Percentiles rank a stretch among this genome's conserved stretches.
These are phyloP conservation scores for Populus davidiana DNA, from an alignment of 345 rosid genomes.

Conservation along the genomic window DNA sequence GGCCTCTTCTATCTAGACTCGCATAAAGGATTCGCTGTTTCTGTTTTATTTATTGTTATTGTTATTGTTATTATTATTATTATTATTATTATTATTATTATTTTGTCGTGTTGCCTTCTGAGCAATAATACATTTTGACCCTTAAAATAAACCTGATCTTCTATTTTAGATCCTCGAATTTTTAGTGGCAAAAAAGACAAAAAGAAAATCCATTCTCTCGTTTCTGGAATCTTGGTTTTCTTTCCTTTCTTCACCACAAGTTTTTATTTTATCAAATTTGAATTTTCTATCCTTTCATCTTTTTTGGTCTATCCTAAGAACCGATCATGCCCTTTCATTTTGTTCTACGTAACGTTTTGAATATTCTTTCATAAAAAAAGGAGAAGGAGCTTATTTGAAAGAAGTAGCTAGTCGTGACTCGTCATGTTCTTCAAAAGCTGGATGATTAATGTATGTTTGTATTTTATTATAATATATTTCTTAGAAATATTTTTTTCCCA, in stretches of 20 bases:
- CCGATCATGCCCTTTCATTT: too few species aligned
- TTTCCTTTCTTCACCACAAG: too few species aligned
- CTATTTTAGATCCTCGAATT: background rate
- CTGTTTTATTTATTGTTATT: too few species aligned
- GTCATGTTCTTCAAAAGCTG: background rate
- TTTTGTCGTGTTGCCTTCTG: background rate
- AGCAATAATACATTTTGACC: background rate
- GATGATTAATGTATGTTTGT: too few species aligned
- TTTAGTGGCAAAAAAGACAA: background rate
- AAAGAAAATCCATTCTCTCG: background rate
- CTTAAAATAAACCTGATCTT: background rate
- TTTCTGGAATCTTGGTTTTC: too few species aligned
- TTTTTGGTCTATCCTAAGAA: too few species aligned
- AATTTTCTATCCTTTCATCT: too few species aligned
- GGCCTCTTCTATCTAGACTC: background rate
- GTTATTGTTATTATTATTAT: too few species aligned
- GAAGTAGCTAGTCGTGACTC: background rate
- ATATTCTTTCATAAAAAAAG: too few species aligned
- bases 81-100: too few species aligned
- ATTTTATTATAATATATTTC: too few species aligned
- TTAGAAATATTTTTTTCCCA: background rate
- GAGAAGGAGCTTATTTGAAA: background rate
- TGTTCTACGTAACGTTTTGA: background rate
- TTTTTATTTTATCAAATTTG: too few species aligned
- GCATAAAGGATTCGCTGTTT: background rate